Evolutionary conservation across 768 basidiomycete species (phyloP).

Genomic region (Rhodotorula kratochvilovae): DNA sequence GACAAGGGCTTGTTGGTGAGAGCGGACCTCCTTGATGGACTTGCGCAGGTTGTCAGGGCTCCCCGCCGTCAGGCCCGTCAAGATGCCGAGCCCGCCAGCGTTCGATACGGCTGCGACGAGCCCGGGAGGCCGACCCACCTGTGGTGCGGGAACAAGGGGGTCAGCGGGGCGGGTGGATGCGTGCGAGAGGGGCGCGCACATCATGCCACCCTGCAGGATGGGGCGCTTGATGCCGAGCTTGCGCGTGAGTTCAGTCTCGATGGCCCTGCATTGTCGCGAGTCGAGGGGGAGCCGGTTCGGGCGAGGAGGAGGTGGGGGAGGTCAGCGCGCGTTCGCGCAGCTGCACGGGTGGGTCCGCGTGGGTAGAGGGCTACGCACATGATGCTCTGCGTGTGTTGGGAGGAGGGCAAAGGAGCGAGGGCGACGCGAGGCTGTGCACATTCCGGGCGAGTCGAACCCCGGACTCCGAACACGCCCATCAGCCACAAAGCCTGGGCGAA

Average conservation of each 20-base stretch:
- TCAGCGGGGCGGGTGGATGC: background rate
- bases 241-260: conserved; percentile 43
- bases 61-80: conserved; percentile 85
- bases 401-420: too few species aligned
- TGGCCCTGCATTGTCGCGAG: conserved; percentile 23
- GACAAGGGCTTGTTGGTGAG: conserved; percentile 60
- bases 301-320: background rate
- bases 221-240: conserved; percentile 51
- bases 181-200: conserved; percentile 55
- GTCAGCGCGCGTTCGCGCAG: background rate
- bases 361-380: too few species aligned
- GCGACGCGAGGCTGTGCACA: too few species aligned
- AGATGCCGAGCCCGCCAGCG: conserved; percentile 76
- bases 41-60: conserved; percentile 70
- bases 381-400: too few species aligned
- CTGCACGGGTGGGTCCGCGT: background rate
- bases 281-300: background rate
- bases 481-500: too few species aligned
- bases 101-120: conserved; percentile 75
- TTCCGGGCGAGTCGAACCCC: too few species aligned
- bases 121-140: conserved; percentile 62
- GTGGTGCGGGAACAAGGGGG: background rate
- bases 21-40: conserved; percentile 73
- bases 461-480: too few species aligned
- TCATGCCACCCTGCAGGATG: conserved; percentile 75